phyloP scores from a whole-genome alignment of 345 rosid species.

The Streptanthus diversifolius region DNA sequence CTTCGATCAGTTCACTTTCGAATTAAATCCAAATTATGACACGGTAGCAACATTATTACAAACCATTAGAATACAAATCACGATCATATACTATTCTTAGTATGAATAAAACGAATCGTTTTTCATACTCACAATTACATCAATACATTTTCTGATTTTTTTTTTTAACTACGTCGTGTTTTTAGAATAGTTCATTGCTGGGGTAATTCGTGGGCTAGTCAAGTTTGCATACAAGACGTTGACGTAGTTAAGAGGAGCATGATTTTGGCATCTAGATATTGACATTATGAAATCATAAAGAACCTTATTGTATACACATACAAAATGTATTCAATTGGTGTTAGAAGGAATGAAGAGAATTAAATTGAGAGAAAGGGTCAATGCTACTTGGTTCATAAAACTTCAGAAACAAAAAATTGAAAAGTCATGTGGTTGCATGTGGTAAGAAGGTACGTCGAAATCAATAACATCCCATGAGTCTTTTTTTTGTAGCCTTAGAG shows the following conservation, averaged over 20 bases:
- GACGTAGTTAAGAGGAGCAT: conserved; percentile 1
- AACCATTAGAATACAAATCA: background rate
- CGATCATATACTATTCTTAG: background rate
- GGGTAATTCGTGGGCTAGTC: conserved; percentile 3
- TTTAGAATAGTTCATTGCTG: background rate
- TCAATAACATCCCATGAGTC: conserved; percentile 34
- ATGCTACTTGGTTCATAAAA: conserved; percentile 25
- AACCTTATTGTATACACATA: conserved; percentile 1
- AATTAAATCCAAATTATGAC: background rate
- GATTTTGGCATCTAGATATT: background rate
- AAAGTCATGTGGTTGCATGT: conserved; percentile 46
- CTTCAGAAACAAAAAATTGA: background rate
- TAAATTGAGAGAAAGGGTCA: conserved; percentile 9
- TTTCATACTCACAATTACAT: background rate
- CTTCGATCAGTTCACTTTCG: too few species aligned
- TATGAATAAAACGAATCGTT: background rate
- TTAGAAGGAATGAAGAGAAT: background rate
- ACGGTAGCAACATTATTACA: background rate
- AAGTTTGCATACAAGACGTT: conserved; percentile 8
- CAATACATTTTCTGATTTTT: background rate
- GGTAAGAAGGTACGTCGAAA: conserved; percentile 42
- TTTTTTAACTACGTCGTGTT: background rate
- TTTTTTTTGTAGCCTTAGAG: background rate
- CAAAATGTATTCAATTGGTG: conserved; percentile 12
- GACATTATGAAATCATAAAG: background rate